A percentile compares a stretch with the other conserved stretches of the same genome.
phyloP scores from a whole-genome alignment of 345 rosid species.

The Hypericum androsaemum region DNA sequence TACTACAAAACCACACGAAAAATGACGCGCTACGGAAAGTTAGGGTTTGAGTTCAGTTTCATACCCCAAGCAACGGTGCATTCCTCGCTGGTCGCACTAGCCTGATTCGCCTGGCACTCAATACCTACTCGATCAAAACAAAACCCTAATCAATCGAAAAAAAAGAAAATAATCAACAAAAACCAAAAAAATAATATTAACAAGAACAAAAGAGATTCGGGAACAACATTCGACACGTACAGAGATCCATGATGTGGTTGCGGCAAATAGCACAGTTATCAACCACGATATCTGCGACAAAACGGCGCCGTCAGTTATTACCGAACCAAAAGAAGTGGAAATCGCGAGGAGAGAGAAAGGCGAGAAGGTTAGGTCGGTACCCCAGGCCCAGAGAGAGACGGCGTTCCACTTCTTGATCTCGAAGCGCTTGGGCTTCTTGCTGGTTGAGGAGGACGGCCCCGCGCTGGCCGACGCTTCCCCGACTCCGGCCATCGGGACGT shows the following conservation, averaged over 20 bases:
- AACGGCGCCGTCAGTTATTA: not conserved
- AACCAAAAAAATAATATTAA: too few species aligned
- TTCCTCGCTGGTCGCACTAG: constrained; percentile 88
- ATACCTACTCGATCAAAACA: constrained; percentile 40
- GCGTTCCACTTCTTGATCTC: constrained; percentile 27
- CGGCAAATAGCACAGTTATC: constrained; percentile 25
- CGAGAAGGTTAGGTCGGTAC: not conserved
- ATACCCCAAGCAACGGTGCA: constrained; percentile 99
- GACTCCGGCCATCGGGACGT: constrained; percentile 11
- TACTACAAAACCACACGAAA: too few species aligned
- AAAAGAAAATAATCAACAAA: not conserved
- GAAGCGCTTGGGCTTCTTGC: constrained; percentile 14
- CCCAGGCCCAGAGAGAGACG: constrained; percentile 28
- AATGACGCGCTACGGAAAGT: too few species aligned
- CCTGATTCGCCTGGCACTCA: constrained; percentile 92
- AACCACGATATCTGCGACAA: constrained; percentile 22
- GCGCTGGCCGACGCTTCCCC: constrained; percentile 7
- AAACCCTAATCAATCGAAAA: not conserved
- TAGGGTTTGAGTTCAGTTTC: too few species aligned
- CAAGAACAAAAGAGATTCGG: too few species aligned
- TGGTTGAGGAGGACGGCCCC: constrained; percentile 13
- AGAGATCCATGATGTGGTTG: constrained; percentile 27
- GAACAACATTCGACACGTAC: constrained; percentile 10
- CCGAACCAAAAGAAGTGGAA: too few species aligned
- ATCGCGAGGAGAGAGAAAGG: not conserved